Conservation (phyloP, 1,284 basidiomycete genomes). For the Athelia sp. region DNA sequence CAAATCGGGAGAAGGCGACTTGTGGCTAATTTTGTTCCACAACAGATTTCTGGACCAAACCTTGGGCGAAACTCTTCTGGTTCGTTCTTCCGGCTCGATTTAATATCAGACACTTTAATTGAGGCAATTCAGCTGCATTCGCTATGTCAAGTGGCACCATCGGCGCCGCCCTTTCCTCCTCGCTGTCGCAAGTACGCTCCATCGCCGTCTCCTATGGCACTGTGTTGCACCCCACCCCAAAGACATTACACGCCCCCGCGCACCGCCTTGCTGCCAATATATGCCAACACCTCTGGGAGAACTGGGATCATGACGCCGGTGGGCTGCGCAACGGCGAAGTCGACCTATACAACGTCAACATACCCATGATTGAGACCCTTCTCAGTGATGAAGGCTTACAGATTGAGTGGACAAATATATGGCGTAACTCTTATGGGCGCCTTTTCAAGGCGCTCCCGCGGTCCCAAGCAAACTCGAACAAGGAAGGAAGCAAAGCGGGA, state of each 20-base stretch:
- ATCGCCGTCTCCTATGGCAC: constrained; percentile 86
- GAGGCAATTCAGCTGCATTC: constrained; percentile 68
- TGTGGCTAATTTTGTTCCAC: constrained; percentile 1
- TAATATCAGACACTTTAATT: background rate
- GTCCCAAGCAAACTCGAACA: constrained; percentile 17
- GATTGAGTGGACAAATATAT: constrained; percentile 72
- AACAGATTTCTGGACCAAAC: constrained; percentile 71
- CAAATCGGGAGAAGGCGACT: background rate
- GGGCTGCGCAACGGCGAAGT: constrained; percentile 61
- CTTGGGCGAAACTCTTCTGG: constrained; percentile 79
- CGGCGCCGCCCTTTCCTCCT: constrained; percentile 81
- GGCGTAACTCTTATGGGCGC: constrained; percentile 71
- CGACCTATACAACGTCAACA: constrained; percentile 79
- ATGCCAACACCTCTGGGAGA: constrained; percentile 66
- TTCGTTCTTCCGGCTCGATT: constrained; percentile 22
- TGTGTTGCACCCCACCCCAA: constrained; percentile 67
- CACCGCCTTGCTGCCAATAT: constrained; percentile 65
- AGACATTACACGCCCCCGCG: constrained; percentile 58
- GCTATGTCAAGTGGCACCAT: constrained; percentile 86
- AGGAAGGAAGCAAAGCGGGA: constrained; percentile 28
- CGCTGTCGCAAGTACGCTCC: constrained; percentile 64
- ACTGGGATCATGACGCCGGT: constrained; percentile 71
- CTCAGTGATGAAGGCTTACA: constrained; percentile 49
- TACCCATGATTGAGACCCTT: constrained; percentile 67
- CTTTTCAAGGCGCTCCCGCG: constrained; percentile 55